Conservation (phyloP, 2,329 filamentous ascomycete species). For the Zasmidium citrigriseum region DNA sequence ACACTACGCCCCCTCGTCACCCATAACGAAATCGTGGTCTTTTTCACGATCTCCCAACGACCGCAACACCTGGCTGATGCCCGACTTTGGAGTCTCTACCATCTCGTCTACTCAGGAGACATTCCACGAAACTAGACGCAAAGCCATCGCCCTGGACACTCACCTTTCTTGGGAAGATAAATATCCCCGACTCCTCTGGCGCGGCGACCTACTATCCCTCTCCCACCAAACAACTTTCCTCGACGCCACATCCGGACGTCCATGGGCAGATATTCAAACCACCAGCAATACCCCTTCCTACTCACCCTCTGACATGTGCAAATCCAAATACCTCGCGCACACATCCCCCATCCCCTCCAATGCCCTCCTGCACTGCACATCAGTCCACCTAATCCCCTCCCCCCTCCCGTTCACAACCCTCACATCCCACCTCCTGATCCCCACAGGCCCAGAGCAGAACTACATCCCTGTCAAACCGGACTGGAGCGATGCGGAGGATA, state of each 20-base stretch:
- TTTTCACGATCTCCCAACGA: neutral
- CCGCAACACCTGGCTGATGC: constrained; percentile 1
- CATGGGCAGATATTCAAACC: neutral
- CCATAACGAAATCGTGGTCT: neutral
- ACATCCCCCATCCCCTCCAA: neutral
- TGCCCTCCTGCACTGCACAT: neutral
- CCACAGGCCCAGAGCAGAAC: constrained; percentile 26
- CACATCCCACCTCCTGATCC: constrained; percentile 21
- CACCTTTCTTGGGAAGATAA: neutral
- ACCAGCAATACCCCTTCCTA: neutral
- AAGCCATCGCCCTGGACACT: neutral
- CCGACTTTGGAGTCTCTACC: neutral
- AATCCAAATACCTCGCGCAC: neutral
- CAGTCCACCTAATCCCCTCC: neutral
- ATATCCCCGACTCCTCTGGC: neutral
- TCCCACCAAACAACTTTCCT: neutral
- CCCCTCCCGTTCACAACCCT: constrained; percentile 13
- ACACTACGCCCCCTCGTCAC: neutral
- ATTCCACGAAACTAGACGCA: neutral
- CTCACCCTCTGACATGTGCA: neutral
- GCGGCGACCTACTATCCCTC: neutral
- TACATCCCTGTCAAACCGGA: constrained; percentile 39
- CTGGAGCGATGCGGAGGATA: constrained; percentile 40
- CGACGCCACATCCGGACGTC: neutral
- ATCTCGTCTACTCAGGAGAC: neutral